phyloP scores from a whole-genome alignment of 306 rosid genomes.

The Trichosanthes truncata region DNA sequence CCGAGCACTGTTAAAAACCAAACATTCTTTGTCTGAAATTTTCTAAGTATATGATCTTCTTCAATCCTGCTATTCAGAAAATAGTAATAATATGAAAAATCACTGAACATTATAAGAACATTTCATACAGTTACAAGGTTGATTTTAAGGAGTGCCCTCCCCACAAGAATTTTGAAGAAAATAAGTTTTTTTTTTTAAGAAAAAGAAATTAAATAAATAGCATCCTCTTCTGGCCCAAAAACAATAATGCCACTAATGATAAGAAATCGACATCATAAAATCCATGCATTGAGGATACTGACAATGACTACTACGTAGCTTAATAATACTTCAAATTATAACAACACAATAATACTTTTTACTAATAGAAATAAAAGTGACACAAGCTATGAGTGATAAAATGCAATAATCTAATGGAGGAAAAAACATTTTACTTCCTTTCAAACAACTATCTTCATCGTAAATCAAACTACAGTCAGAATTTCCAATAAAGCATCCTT shows the following conservation, averaged over 20 bases:
- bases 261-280: neutral
- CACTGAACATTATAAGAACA: neutral
- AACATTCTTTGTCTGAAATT: conserved; percentile 61
- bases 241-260: neutral
- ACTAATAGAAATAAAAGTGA: neutral
- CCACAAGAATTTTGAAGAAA: neutral
- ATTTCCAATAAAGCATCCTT: neutral
- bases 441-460: neutral
- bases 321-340: neutral
- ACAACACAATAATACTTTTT: neutral
- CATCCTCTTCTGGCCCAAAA: neutral
- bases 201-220: neutral
- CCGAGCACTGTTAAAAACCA: conserved; percentile 94
- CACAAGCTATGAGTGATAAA: neutral
- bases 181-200: neutral
- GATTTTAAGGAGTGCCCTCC: neutral
- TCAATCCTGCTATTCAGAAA: conserved; percentile 33
- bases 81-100: conserved; percentile 11
- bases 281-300: neutral
- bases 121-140: neutral
- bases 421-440: neutral
- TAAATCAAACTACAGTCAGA: neutral
- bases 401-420: neutral
- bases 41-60: conserved; percentile 78
- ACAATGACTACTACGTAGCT: neutral